These are phyloP conservation scores for Kodamaea sp. DNA, from an alignment of 1,139 yeast species.

Conservation along the genomic window DNA sequence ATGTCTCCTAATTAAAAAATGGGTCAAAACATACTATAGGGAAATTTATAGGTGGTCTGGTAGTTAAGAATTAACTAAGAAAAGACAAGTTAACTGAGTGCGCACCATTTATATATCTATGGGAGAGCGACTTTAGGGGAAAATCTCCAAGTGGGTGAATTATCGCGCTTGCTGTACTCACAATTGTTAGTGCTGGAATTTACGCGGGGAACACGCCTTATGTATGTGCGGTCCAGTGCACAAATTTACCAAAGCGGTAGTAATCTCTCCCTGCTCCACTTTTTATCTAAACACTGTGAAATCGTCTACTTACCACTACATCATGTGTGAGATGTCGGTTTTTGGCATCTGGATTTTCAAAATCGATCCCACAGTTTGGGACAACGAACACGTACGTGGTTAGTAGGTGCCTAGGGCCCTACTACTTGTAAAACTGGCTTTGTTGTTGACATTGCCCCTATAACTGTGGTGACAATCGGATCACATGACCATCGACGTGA, in stretches of 20 bases:
- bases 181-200: conserved; percentile 21
- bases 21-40: conserved; percentile 12
- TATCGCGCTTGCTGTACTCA: conserved; percentile 14
- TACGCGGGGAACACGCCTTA: conserved; percentile 15
- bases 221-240: conserved; percentile 8
- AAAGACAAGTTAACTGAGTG: conserved; percentile 9
- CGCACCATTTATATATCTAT: conserved; percentile 10
- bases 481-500: too few relatives aligned
- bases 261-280: conserved; percentile 2
- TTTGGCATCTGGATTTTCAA: not conserved
- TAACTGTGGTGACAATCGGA: too few relatives aligned
- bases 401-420: too few relatives aligned
- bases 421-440: too few relatives aligned
- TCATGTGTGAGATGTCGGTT: not conserved
- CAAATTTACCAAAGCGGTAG: conserved; percentile 8
- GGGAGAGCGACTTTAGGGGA: too few relatives aligned
- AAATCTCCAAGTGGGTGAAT: too few relatives aligned
- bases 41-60: conserved; percentile 13
- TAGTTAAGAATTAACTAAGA: conserved; percentile 12
- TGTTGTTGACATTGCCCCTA: too few relatives aligned
- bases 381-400: too few relatives aligned
- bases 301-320: too few relatives aligned
- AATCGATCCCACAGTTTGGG: too few relatives aligned
- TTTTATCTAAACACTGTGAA: conserved; percentile 2
- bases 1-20: too few relatives aligned